Evolutionary conservation across 257 asterid genomes (phyloP), one percentile per base, ranked within the genome.

Genomic region (Cruciata laevipes): DNA sequence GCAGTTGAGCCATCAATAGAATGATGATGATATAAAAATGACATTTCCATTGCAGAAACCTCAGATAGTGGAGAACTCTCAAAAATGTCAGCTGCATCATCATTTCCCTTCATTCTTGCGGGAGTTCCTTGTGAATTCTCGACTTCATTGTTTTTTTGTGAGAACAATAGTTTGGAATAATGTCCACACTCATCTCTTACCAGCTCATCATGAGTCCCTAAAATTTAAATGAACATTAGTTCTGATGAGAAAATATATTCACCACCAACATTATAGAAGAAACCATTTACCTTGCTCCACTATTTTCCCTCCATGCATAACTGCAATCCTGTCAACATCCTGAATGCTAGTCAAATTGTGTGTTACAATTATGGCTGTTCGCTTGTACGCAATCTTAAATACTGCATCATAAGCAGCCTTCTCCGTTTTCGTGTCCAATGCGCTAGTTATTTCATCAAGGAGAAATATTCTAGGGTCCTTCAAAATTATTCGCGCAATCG

Each of bases 381-480:
- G 49, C 6, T 68, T 40, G 4, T 31, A n/a, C 16, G 66, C 72
- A 31, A 75, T 49, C 71, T 60, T 65, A 51, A 62, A 38, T 1
- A 75, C 60, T 59, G 77, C 77, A 20, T 40, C 77, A 58, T 71
- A 67, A 18, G 69, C 68, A 35, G 52, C 72, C 35, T 53, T 69
- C 55, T 73, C 83, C 6, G 80, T 67, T 25, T 75, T 65, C 17
- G 77, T 66, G 58, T 78, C 83, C 71, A 78, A 66, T 20, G 83
- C 80, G 61, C 80, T 78, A 4, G 80, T 71, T 49, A 70, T 72
- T 78, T 78, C 79, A 25, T 78, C 83, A 0, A 75, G 75, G 56
- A 78, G 80, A 25, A 75, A 71, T 61, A 78, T 65, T 65, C 24
- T 68, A 0, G 83, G 83, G 51, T 75, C 47, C 65, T 72, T 78